These are phyloP conservation scores for Collybia sordida DNA, from an alignment of 768 basidiomycete genomes.

Conservation along the genomic window DNA sequence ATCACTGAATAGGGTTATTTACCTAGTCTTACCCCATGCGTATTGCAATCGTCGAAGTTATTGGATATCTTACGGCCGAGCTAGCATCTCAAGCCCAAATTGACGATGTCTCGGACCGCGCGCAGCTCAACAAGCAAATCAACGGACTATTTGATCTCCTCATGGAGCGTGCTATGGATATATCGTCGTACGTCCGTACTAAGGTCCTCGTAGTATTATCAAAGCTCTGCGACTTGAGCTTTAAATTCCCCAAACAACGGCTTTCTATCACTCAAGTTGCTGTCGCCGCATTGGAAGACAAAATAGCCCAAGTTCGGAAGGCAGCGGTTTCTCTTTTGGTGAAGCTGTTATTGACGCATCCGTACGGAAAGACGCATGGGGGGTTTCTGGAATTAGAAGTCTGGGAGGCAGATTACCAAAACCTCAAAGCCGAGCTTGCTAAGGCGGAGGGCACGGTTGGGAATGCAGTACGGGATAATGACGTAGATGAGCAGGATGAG, in stretches of 20 bases:
- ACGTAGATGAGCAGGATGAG: constrained; percentile 32
- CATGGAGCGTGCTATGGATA: constrained; percentile 83
- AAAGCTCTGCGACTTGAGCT: constrained; percentile 70
- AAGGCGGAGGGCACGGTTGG: constrained; percentile 69
- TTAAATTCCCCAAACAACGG: constrained; percentile 87
- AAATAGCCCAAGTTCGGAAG: constrained; percentile 85
- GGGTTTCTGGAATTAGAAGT: constrained; percentile 70
- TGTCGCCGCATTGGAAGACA: constrained; percentile 83
- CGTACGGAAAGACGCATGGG: constrained; percentile 82
- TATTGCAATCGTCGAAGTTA: constrained; percentile 88
- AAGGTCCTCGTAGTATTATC: constrained; percentile 81
- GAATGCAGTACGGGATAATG: constrained; percentile 52
- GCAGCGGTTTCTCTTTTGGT: constrained; percentile 74
- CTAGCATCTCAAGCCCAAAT: constrained; percentile 54
- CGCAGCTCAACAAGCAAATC: constrained; percentile 70
- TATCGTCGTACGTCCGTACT: constrained; percentile 86
- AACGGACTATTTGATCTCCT: constrained; percentile 80
- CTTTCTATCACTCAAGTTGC: constrained; percentile 75
- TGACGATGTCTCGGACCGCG: constrained; percentile 28
- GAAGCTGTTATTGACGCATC: constrained; percentile 81
- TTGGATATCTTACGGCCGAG: constrained; percentile 83
- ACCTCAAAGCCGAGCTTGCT: constrained; percentile 60
- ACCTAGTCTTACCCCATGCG: constrained; percentile 92
- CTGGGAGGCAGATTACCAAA: constrained; percentile 74
- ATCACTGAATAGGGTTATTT: constrained; percentile 1